phyloP scores from a whole-genome alignment of 2,329 filamentous ascomycete species.

The Waltergamsia citrina region DNA sequence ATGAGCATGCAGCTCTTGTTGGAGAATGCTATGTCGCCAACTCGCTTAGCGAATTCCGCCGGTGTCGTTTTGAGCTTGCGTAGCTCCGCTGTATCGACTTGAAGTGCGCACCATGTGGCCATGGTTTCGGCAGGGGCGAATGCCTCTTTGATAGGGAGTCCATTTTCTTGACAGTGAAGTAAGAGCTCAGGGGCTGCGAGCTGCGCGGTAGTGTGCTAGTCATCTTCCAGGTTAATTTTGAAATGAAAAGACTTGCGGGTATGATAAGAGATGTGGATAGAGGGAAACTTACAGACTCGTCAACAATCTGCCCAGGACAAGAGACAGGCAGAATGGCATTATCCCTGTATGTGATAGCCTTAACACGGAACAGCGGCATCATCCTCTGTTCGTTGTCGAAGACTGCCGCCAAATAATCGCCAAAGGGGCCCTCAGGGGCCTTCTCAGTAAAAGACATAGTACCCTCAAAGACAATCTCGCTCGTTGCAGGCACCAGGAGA shows the following conservation, averaged over 20 bases:
- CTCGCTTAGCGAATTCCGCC: slow-evolving; percentile 22
- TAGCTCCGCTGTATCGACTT: slow-evolving; percentile 47
- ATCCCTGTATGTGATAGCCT: slow-evolving; percentile 36
- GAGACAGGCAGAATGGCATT: slow-evolving; percentile 38
- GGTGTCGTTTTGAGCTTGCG: slow-evolving; percentile 41
- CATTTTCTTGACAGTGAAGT: slow-evolving; percentile 20
- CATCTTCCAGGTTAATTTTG: not conserved
- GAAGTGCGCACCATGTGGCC: slow-evolving; percentile 38
- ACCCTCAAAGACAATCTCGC: slow-evolving; percentile 42
- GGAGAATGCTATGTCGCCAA: slow-evolving; percentile 32
- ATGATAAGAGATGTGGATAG: too few species aligned
- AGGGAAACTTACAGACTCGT: slow-evolving; percentile 29
- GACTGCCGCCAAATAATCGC: slow-evolving; percentile 19
- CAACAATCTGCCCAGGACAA: slow-evolving; percentile 30
- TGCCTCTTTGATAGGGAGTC: slow-evolving; percentile 31
- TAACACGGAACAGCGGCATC: slow-evolving; percentile 30
- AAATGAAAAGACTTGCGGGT: not conserved
- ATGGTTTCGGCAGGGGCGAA: slow-evolving; percentile 34
- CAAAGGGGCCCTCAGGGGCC: slow-evolving; percentile 37
- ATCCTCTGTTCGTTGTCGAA: slow-evolving; percentile 27
- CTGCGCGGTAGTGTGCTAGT: slow-evolving; percentile 26
- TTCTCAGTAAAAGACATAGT: slow-evolving; percentile 32
- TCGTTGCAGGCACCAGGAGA: slow-evolving; percentile 35
- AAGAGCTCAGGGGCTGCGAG: slow-evolving; percentile 32
- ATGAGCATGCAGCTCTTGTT: slow-evolving; percentile 30